Percentiles rank a stretch among this genome's conserved stretches.
Evolutionary conservation across 352 stramenopile genomes (phyloP).

Genomic region (Globisporangium sylvaticum): DNA sequence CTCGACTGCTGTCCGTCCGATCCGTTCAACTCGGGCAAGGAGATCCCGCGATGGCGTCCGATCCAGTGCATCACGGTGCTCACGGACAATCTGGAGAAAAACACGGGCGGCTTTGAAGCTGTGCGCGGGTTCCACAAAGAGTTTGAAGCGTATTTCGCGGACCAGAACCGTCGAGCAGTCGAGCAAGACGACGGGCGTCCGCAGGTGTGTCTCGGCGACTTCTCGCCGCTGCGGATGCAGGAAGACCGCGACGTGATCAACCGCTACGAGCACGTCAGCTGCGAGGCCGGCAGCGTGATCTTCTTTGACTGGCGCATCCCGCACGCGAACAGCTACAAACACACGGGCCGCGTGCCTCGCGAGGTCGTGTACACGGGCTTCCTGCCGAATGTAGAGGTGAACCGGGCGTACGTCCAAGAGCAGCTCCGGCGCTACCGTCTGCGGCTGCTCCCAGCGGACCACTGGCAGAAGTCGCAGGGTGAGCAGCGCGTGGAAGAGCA

Average conservation of each 20-base stretch:
- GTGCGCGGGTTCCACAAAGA: constrained; percentile 85
- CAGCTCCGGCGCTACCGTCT: constrained; percentile 68
- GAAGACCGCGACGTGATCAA: constrained; percentile 75
- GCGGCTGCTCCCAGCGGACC: constrained; percentile 60
- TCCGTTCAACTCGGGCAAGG: constrained; percentile 68
- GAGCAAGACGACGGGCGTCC: constrained; percentile 28
- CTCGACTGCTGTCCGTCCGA: constrained; percentile 84
- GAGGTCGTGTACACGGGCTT: constrained; percentile 88
- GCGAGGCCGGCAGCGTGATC: constrained; percentile 69
- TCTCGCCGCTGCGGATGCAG: constrained; percentile 81
- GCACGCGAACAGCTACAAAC: constrained; percentile 85
- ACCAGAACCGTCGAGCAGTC: constrained; percentile 14
- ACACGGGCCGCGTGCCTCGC: constrained; percentile 49
- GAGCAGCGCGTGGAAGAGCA: constrained; percentile 53
- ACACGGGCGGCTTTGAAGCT: constrained; percentile 85
- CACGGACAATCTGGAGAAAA: constrained; percentile 54
- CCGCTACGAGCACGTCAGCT: constrained; percentile 64
- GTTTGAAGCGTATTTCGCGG: constrained; percentile 61
- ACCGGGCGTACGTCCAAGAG: constrained; percentile 63
- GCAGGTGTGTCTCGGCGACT: constrained; percentile 84
- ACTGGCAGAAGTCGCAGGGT: constrained; percentile 73
- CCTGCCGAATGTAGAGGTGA: constrained; percentile 66
- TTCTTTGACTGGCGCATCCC: constrained; percentile 88
- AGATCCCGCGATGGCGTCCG: constrained; percentile 74
- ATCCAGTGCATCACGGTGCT: constrained; percentile 89